These are phyloP conservation scores for Ceratobasidium sp. DNA, from an alignment of 1,284 basidiomycete species.

Conservation along the genomic window DNA sequence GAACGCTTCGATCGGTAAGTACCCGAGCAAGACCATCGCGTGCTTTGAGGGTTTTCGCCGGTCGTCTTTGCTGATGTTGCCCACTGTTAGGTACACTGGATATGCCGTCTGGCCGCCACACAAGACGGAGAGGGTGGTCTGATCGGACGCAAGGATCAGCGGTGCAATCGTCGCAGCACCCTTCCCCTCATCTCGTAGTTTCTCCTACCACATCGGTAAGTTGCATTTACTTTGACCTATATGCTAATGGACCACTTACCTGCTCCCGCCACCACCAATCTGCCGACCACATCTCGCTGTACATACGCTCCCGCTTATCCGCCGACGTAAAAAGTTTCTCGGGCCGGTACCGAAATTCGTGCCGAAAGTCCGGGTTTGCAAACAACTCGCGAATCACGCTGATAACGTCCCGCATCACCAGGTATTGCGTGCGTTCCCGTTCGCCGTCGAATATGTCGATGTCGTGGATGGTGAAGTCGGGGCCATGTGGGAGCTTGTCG, in stretches of 20 bases:
- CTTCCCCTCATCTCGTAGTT: not conserved
- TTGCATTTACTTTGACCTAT: not conserved
- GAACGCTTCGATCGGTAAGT: conserved; percentile 40
- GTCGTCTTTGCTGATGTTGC: not conserved
- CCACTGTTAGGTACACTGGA: conserved; percentile 30
- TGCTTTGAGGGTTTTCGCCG: conserved; percentile 31
- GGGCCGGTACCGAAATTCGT: not conserved
- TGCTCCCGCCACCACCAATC: conserved; percentile 19
- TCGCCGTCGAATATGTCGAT: not conserved
- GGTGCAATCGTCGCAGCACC: not conserved
- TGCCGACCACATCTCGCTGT: not conserved
- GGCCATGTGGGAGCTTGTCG: not conserved
- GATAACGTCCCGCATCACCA: not conserved
- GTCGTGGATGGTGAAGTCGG: not conserved
- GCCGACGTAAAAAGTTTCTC: not conserved
- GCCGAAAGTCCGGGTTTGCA: not conserved
- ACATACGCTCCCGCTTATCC: not conserved
- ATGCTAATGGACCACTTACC: not conserved
- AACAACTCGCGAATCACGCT: not conserved
- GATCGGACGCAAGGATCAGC: conserved; percentile 14
- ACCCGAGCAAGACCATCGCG: conserved; percentile 38
- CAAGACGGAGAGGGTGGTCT: not conserved
- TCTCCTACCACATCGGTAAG: not conserved
- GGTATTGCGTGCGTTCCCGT: not conserved
- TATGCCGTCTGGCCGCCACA: conserved; percentile 14